Evolutionary conservation across 2,329 filamentous ascomycete genomes (phyloP).

Genomic region (Beauveria pseudobassiana): DNA sequence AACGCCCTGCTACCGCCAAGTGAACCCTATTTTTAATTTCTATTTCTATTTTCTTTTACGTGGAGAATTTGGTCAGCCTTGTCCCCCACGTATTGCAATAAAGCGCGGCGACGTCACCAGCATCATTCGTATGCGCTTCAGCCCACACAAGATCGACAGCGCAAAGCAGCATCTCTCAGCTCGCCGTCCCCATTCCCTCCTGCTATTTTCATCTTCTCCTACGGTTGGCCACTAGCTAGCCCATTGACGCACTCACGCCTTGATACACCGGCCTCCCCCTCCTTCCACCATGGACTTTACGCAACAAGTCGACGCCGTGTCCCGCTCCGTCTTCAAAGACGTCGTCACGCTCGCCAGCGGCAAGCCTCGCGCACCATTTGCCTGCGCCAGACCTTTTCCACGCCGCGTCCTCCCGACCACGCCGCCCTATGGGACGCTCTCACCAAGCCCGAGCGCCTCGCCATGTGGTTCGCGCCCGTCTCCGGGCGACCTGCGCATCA

Average conservation of each 20-base stretch:
- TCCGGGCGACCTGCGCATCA: constrained; percentile 6
- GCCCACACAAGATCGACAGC: not conserved
- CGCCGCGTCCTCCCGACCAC: not conserved
- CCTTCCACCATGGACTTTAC: not conserved
- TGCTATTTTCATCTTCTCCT: not conserved
- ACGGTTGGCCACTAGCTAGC: too few species aligned
- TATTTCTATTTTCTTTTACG: too few species aligned
- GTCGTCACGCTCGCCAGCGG: not conserved
- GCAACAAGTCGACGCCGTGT: constrained; percentile 1
- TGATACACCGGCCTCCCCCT: not conserved
- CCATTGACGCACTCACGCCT: too few species aligned
- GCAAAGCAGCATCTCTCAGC: not conserved
- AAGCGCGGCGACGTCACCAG: not conserved
- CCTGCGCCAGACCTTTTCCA: not conserved
- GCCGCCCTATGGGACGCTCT: not conserved
- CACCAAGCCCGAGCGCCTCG: not conserved
- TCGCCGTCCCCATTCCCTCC: not conserved
- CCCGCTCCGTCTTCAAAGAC: constrained; percentile 2
- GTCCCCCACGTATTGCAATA: too few species aligned
- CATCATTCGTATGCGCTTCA: too few species aligned
- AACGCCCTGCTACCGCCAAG: not conserved
- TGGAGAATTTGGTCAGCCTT: too few species aligned
- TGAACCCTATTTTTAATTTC: not conserved
- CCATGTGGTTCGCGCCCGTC: constrained; percentile 4
- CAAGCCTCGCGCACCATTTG: not conserved